phyloP scores from a whole-genome alignment of 805 yeast species.

The Hanseniaspora vineae region DNA sequence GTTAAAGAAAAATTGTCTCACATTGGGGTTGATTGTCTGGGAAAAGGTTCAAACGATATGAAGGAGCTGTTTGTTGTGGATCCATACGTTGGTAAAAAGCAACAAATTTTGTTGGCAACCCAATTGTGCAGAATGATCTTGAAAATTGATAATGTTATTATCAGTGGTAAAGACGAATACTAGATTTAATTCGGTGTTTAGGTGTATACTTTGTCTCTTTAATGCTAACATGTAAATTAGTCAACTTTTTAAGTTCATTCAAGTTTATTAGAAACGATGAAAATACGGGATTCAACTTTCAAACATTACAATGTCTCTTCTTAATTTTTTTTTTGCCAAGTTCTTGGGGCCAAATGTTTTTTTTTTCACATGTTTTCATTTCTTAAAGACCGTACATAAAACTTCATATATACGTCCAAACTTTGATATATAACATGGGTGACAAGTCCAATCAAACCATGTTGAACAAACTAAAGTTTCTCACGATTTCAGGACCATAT shows the following conservation, averaged over 20 bases:
- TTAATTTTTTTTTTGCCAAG: background rate
- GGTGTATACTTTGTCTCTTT: background rate
- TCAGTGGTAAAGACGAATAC: constrained; percentile 72
- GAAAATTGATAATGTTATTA: constrained; percentile 92
- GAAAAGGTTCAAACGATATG: constrained; percentile 83
- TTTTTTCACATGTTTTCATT: too few relatives aligned
- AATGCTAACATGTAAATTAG: background rate
- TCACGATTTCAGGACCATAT: constrained; percentile 92
- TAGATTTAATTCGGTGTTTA: constrained; percentile 12
- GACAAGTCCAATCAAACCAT: constrained; percentile 42
- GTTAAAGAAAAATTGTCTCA: constrained; percentile 55
- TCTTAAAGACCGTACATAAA: background rate
- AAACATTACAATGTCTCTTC: background rate
- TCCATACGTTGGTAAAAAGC: constrained; percentile 94
- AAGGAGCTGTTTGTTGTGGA: constrained; percentile 88
- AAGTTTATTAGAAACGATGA: background rate
- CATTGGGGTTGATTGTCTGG: constrained; percentile 90
- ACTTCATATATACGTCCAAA: background rate
- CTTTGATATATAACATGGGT: background rate
- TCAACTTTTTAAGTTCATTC: background rate
- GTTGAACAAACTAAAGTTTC: constrained; percentile 90
- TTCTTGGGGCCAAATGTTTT: too few relatives aligned
- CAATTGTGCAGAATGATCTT: constrained; percentile 96
- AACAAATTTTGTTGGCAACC: constrained; percentile 88
- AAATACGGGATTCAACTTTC: background rate